Conservation (phyloP, 2,329 filamentous ascomycete genomes). For the Rutstroemia sp. region DNA sequence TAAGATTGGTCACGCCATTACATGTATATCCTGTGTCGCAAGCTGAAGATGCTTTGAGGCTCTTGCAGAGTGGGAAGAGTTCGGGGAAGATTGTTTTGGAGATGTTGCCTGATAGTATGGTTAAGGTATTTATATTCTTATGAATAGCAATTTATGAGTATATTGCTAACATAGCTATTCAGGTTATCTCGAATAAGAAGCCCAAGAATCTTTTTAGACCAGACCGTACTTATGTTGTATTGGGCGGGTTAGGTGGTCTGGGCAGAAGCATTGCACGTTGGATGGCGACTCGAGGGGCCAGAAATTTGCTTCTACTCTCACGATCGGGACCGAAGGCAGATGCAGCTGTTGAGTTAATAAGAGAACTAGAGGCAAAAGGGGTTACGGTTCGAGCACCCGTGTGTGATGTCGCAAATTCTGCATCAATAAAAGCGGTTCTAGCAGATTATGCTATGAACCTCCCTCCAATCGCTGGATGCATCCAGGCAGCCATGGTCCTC, state of each 20-base stretch:
- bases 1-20: neutral
- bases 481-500: conserved; percentile 41
- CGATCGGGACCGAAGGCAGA: conserved; percentile 6
- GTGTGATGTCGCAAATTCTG: conserved; percentile 23
- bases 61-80: conserved; percentile 14
- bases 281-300: conserved; percentile 21
- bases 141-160: no score
- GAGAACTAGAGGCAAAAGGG: neutral
- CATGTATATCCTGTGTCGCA: conserved; percentile 8
- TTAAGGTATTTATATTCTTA: neutral
- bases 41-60: conserved; percentile 11
- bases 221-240: conserved; percentile 21
- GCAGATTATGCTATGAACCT: neutral
- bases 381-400: neutral
- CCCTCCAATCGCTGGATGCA: conserved; percentile 35
- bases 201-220: neutral
- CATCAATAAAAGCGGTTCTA: conserved; percentile 12
- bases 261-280: conserved; percentile 20
- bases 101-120: neutral
- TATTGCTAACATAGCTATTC: neutral
- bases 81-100: conserved; percentile 13
- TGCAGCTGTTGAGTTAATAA: conserved; percentile 6
- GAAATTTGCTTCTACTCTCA: conserved; percentile 23
- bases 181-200: neutral
- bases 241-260: conserved; percentile 27